Evolutionary conservation across 306 rosid genomes (phyloP).

Genomic region (Rubus idaeus): DNA sequence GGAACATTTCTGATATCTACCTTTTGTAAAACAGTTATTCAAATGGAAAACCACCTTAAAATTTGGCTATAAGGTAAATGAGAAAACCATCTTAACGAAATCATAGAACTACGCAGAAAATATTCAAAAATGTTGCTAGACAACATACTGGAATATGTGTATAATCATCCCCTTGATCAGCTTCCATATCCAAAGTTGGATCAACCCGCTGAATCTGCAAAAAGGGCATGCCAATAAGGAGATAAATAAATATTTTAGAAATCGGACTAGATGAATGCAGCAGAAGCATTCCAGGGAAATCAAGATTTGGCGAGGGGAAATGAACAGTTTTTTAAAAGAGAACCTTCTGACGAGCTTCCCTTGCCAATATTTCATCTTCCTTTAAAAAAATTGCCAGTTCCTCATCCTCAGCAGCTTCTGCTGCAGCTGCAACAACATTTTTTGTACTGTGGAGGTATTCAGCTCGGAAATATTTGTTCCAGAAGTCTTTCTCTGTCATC

Average conservation of each 20-base stretch:
- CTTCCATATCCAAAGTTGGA: conserved; percentile 98
- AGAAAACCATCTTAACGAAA: background rate
- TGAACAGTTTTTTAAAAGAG: conserved; percentile 10
- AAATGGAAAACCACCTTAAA: background rate
- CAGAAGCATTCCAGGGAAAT: conserved; percentile 19
- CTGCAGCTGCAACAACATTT: conserved; percentile 83
- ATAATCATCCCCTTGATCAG: conserved; percentile 97
- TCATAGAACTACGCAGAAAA: background rate
- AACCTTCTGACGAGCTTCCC: conserved; percentile 84
- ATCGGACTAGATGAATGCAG: conserved; percentile 26
- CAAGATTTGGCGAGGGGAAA: conserved; percentile 3
- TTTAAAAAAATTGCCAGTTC: conserved; percentile 88
- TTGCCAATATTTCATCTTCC: conserved; percentile 87
- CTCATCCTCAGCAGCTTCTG: conserved; percentile 99
- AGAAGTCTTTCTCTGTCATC: conserved; percentile 92
- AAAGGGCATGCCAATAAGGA: conserved; percentile 11
- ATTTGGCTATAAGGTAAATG: background rate
- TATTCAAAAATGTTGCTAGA: conserved; percentile 35
- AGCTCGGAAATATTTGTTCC: conserved; percentile 93
- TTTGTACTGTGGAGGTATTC: conserved; percentile 86
- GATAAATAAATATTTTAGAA: background rate
- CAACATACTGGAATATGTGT: conserved; percentile 89
- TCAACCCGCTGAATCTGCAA: conserved; percentile 82
- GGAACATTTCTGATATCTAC: background rate
- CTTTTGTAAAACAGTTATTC: background rate